Evolutionary conservation across 768 basidiomycete genomes (phyloP).

Genomic region (Chiua virens): DNA sequence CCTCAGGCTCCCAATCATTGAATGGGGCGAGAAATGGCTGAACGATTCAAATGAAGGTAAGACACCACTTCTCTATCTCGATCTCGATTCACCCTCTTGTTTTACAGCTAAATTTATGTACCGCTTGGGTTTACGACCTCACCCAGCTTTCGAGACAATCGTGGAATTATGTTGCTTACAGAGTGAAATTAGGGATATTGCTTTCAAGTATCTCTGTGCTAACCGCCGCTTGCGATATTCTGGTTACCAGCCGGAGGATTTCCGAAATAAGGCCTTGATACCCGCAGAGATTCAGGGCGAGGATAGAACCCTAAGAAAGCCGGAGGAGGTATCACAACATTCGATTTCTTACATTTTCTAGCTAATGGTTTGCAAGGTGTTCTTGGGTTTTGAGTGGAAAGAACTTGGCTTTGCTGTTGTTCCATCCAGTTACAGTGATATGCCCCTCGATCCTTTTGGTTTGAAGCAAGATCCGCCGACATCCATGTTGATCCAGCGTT

Average conservation of each 20-base stretch:
- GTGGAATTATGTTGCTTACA: slow-evolving; percentile 67
- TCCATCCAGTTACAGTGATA: slow-evolving; percentile 44
- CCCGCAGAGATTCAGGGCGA: neutral
- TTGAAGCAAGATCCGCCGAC: slow-evolving; percentile 66
- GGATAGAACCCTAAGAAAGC: neutral
- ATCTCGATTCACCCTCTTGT: neutral
- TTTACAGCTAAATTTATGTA: slow-evolving; percentile 71
- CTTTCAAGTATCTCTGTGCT: slow-evolving; percentile 77
- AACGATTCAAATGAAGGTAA: slow-evolving; percentile 78
- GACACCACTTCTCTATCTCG: slow-evolving; percentile 1
- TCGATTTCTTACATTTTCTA: slow-evolving; percentile 35
- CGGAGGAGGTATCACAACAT: slow-evolving; percentile 24
- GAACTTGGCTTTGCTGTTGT: slow-evolving; percentile 69
- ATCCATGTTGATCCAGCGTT: slow-evolving; percentile 49
- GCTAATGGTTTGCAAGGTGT: slow-evolving; percentile 52
- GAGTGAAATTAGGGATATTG: slow-evolving; percentile 45
- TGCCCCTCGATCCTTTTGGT: slow-evolving; percentile 58
- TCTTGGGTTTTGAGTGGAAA: slow-evolving; percentile 35
- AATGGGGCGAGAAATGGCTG: slow-evolving; percentile 83
- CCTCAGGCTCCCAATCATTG: slow-evolving; percentile 74
- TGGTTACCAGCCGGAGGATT: slow-evolving; percentile 51
- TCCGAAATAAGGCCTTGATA: neutral
- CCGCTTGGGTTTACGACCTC: slow-evolving; percentile 59
- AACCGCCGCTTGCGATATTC: neutral
- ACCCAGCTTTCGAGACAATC: slow-evolving; percentile 63